phyloP scores from a whole-genome alignment of 176 grass and related monocot species.

The Eremochloa ophiuroides region DNA sequence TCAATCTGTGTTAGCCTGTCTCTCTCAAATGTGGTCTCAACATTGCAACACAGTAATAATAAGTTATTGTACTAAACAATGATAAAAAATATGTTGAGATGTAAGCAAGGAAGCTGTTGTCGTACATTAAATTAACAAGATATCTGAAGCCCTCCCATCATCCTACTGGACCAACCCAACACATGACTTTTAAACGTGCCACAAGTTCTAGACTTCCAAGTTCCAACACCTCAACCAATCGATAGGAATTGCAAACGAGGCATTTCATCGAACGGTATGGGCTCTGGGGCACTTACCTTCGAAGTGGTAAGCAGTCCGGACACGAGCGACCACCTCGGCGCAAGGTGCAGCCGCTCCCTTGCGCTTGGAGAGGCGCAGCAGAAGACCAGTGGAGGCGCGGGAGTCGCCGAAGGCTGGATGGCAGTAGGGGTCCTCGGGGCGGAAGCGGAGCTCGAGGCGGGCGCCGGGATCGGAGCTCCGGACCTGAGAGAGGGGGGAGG shows the following conservation, averaged over 20 bases:
- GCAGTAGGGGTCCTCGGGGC: constrained; percentile 76
- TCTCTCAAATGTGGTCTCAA: too few relatives aligned
- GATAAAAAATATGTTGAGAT: too few relatives aligned
- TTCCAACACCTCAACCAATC: background rate
- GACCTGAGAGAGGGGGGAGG: constrained; percentile 1
- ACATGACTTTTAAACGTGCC: too few relatives aligned
- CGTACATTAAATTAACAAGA: too few relatives aligned
- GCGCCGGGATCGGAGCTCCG: constrained; percentile 32
- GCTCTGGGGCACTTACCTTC: constrained; percentile 31
- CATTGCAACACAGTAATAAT: too few relatives aligned
- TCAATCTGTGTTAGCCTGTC: too few relatives aligned
- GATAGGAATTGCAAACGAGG: background rate
- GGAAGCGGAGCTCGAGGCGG: constrained; percentile 71
- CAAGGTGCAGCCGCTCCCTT: constrained; percentile 17
- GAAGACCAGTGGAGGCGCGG: constrained; percentile 38
- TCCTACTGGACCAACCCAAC: too few relatives aligned
- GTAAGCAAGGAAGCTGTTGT: too few relatives aligned
- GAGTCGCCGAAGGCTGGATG: constrained; percentile 63
- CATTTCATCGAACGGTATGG: constrained; percentile 24
- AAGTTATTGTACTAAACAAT: too few relatives aligned
- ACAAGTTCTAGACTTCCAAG: too few relatives aligned
- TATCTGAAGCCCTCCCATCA: too few relatives aligned
- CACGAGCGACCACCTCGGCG: constrained; percentile 60
- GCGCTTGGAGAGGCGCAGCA: constrained; percentile 54
- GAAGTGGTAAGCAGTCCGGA: constrained; percentile 64